These are phyloP conservation scores for Penicillium paneum DNA, from an alignment of 2,329 filamentous ascomycete species.

Conservation along the genomic window DNA sequence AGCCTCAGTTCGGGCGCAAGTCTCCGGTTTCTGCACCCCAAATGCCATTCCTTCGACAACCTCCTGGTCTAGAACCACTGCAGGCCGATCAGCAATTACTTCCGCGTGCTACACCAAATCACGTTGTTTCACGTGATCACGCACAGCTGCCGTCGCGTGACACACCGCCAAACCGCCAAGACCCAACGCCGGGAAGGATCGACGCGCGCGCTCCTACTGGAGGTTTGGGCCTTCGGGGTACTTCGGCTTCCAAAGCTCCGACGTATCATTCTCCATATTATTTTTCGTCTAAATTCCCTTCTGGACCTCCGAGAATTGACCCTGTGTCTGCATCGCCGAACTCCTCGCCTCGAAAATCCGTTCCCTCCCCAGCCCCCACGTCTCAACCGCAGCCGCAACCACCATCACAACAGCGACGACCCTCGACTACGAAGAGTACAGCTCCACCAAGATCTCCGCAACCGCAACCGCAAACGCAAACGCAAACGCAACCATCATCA, in stretches of 20 bases:
- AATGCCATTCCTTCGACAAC: neutral
- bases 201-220: neutral
- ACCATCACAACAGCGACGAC: neutral
- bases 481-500: no score
- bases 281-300: neutral
- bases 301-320: neutral
- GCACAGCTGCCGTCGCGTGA: neutral
- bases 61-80: neutral
- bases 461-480: neutral
- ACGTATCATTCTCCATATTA: neutral
- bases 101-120: neutral
- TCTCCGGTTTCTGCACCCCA: constrained; percentile 7
- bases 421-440: neutral
- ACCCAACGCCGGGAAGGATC: neutral
- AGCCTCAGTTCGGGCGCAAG: constrained; percentile 2
- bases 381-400: no score
- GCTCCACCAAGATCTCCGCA: neutral
- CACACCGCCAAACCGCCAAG: neutral
- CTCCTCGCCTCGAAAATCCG: neutral
- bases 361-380: neutral
- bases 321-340: neutral
- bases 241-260: neutral
- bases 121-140: constrained; percentile 10
- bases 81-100: neutral
- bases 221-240: neutral